Evolutionary conservation across 1,284 basidiomycete species (phyloP).

Genomic region (Ceratobasidium sp.): DNA sequence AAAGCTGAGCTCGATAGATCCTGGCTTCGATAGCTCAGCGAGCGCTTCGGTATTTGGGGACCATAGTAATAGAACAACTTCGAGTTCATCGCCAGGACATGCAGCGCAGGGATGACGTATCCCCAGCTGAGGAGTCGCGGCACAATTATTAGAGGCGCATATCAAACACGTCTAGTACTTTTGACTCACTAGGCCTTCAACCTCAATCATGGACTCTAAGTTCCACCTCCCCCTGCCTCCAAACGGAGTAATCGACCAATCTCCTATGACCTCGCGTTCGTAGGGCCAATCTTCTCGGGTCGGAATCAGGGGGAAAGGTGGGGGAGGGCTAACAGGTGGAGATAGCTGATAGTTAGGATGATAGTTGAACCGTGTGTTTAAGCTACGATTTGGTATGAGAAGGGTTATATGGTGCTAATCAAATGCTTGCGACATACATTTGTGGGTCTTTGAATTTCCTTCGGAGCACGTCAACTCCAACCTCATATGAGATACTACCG

Average conservation of each 20-base stretch:
- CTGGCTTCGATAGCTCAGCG: conserved; percentile 21
- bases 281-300: conserved; percentile 42
- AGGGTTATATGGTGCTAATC: background rate
- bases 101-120: conserved; percentile 26
- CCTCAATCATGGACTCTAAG: conserved; percentile 2
- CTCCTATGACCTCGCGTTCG: conserved; percentile 32
- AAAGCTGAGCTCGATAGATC: conserved; percentile 23
- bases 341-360: conserved; percentile 26
- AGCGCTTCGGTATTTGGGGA: conserved; percentile 10
- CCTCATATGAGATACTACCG: conserved; percentile 14
- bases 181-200: conserved; percentile 32
- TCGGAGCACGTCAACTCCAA: conserved; percentile 32
- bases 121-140: background rate
- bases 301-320: conserved; percentile 32
- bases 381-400: conserved; percentile 9
- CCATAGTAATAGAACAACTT: conserved; percentile 26
- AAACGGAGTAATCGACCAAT: conserved; percentile 38
- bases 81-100: conserved; percentile 15
- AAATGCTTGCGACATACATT: background rate
- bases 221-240: conserved; percentile 40
- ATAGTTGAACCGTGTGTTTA: conserved; percentile 41
- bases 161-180: too few relatives aligned
- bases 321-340: conserved; percentile 1
- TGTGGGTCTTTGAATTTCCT: conserved; percentile 9
- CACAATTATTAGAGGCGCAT: background rate